Evolutionary conservation across 208 protist genomes (phyloP).

Genomic region (Leishmania martiniquensis): DNA sequence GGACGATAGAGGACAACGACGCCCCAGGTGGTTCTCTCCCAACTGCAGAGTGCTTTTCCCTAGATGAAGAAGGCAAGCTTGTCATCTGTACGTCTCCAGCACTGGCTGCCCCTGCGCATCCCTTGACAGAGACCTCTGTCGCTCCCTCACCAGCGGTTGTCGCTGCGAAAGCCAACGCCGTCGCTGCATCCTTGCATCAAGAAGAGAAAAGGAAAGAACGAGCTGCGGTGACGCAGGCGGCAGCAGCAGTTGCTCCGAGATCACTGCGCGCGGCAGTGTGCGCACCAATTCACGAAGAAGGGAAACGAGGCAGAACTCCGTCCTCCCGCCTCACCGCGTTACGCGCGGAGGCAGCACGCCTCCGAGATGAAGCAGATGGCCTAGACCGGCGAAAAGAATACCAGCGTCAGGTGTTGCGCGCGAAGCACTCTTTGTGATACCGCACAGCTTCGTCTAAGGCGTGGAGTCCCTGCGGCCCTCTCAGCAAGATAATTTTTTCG

Average conservation of each 20-base stretch:
- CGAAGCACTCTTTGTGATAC: conserved; percentile 4
- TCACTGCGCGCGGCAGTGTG: conserved; percentile 20
- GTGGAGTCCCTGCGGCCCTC: background rate
- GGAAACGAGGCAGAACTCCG: background rate
- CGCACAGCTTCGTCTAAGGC: background rate
- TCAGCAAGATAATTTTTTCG: background rate
- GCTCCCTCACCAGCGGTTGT: background rate
- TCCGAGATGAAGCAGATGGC: conserved; percentile 68
- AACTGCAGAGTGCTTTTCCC: conserved; percentile 45
- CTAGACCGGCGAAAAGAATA: conserved; percentile 29
- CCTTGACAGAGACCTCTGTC: conserved; percentile 3
- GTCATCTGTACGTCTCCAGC: conserved; percentile 28
- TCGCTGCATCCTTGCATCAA: background rate
- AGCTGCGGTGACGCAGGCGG: background rate
- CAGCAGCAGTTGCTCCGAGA: background rate
- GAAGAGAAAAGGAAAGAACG: background rate
- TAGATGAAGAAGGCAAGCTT: conserved; percentile 60
- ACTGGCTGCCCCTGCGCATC: background rate
- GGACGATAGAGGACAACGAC: background rate
- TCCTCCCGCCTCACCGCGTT: conserved; percentile 42
- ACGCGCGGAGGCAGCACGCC: conserved; percentile 25
- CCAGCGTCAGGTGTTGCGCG: conserved; percentile 8
- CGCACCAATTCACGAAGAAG: background rate
- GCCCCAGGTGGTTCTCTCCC: background rate
- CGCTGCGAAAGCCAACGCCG: background rate